A percentile compares a stretch with the other conserved stretches of the same genome.
phyloP scores from a whole-genome alignment of 2,329 filamentous ascomycete species.

The Trichoderma arundinaceum region DNA sequence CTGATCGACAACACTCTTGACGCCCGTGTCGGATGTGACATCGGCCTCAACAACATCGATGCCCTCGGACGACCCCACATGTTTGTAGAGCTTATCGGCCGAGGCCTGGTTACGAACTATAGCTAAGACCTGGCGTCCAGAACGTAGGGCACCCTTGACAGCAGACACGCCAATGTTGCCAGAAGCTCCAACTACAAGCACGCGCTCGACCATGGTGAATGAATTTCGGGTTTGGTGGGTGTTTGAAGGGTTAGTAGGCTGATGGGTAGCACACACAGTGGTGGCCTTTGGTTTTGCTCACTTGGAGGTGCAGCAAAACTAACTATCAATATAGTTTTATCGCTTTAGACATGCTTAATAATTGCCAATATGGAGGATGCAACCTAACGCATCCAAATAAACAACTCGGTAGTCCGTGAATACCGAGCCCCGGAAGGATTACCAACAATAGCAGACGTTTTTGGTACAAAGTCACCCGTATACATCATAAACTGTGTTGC shows the following conservation, averaged over 20 bases:
- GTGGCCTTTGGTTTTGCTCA: background rate
- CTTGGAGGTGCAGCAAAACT: background rate
- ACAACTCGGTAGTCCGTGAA: background rate
- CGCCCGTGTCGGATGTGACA: conserved; percentile 1
- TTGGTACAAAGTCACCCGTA: too few species aligned
- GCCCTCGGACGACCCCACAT: background rate
- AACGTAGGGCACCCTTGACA: conserved; percentile 6
- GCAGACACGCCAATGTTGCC: conserved; percentile 15
- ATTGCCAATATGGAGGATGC: background rate
- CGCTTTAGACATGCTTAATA: background rate
- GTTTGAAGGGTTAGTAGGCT: background rate
- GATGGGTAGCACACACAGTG: background rate
- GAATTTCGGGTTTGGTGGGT: background rate
- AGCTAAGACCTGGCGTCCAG: conserved; percentile 1
- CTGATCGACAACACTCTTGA: conserved; percentile 19
- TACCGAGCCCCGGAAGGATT: background rate
- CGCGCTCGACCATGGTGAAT: background rate
- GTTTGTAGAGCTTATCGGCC: background rate
- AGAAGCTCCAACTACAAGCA: conserved; percentile 1
- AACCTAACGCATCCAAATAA: background rate
- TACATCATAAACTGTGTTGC: too few species aligned
- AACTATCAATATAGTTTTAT: background rate
- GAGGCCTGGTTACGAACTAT: conserved; percentile 4
- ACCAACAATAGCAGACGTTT: background rate
- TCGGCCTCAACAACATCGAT: background rate